A percentile compares a stretch with the other conserved stretches of the same genome.
These are phyloP conservation scores for Pythium vanterpoolii DNA, from an alignment of 352 stramenopile genomes.

Conservation along the genomic window DNA sequence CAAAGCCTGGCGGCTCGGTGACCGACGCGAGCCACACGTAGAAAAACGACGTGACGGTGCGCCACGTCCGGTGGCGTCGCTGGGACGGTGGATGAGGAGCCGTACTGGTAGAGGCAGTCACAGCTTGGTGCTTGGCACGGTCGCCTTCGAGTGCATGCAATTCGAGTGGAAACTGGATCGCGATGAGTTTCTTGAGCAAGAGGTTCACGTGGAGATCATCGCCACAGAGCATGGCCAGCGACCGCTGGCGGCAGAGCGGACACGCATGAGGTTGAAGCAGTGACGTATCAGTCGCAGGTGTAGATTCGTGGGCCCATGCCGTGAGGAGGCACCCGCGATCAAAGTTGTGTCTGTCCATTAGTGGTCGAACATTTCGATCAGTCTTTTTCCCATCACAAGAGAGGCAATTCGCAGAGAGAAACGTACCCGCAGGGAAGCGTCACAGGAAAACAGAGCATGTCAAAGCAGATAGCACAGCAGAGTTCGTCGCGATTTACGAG, in stretches of 20 bases:
- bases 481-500: conserved; percentile 41
- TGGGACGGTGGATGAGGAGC: conserved; percentile 14
- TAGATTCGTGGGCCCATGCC: conserved; percentile 46
- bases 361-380: neutral
- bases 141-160: conserved; percentile 31
- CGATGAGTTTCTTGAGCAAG: conserved; percentile 59
- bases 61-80: conserved; percentile 32
- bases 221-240: conserved; percentile 12
- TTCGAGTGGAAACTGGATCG: conserved; percentile 51
- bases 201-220: conserved; percentile 62
- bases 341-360: conserved; percentile 67
- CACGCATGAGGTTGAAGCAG: conserved; percentile 36
- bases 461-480: conserved; percentile 75
- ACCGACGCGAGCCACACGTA: conserved; percentile 69
- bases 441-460: conserved; percentile 69
- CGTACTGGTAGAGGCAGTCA: neutral
- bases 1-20: conserved; percentile 67
- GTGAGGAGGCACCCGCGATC: conserved; percentile 72
- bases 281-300: neutral
- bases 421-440: conserved; percentile 67
- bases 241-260: conserved; percentile 58
- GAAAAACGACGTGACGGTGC: conserved; percentile 64
- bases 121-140: conserved; percentile 32
- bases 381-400: neutral
- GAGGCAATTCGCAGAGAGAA: neutral